Evolutionary conservation across 768 basidiomycete genomes (phyloP), one percentile per base, ranked within the genome.

Genomic region (Terana coerulea): DNA sequence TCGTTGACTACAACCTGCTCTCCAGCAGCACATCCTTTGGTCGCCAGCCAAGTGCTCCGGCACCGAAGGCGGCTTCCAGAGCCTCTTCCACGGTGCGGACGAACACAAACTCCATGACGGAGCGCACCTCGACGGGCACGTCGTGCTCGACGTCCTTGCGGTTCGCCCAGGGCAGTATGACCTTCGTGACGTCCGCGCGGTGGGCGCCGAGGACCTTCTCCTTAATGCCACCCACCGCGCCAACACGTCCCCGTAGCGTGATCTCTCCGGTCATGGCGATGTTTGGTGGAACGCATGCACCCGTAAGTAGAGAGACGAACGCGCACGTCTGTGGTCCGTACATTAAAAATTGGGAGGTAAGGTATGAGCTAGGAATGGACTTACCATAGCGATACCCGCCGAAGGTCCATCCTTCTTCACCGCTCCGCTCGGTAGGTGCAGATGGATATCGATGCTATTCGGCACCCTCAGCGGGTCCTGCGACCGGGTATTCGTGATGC

Each of bases 251-350:
- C 2, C 91, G 80, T 1, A 93, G 75, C 0, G 93, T 95, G 47
- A 95, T 87, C 81, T 95, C 94, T 47, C 94, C 94, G 0, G 94
- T 95, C 85, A 95, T 90, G 0, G 93, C 93, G 15, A 86, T 72
- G 56, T 83, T 76, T 15, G 81, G 74, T 4, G 88, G 81, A 5
- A 91, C 83, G 46, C 80, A 81, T 10, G 82, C 80, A 0, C 88
- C 88, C 0, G 85, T 90, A 22, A 95, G 71, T 12, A 95, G 72
- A 4, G 92, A 93, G 14, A 95, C 86, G 47, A 97, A 80, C 3
- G 94, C 93, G 59, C 92, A 88, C 2, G 83, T 82, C 82, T 89
- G 48, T 26, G 4, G 29, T 17, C 41, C 21, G 14, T 39, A 49
- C 10, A 33, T 10, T 24, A 34, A 28, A 5, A 28, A 12, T 52